phyloP scores from a whole-genome alignment of 2,329 filamentous ascomycete species.

The Exophiala viscosa region DNA sequence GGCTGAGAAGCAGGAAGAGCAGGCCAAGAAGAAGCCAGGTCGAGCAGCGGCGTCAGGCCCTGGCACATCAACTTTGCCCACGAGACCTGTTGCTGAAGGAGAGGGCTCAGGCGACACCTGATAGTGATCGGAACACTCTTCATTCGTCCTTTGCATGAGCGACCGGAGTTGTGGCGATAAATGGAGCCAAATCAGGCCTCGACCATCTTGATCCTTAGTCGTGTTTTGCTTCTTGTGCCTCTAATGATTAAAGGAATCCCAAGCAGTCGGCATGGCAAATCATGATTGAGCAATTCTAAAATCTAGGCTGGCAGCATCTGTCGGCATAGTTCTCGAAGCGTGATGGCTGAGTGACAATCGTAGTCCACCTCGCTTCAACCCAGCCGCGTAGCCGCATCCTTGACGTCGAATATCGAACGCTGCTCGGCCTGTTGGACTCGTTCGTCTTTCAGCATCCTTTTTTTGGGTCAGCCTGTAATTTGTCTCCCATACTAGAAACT shows the following conservation, averaged over 20 bases:
- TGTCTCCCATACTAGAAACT: neutral
- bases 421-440: slow-evolving; percentile 60
- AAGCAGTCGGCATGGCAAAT: too few relatives aligned
- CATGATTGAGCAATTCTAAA: too few relatives aligned
- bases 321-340: too few relatives aligned
- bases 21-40: slow-evolving; percentile 90
- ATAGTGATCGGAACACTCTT: neutral
- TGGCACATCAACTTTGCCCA: slow-evolving; percentile 65
- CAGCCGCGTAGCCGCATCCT: slow-evolving; percentile 69
- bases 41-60: slow-evolving; percentile 41
- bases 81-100: slow-evolving; percentile 48
- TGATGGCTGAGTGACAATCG: too few relatives aligned
- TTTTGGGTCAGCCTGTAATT: neutral
- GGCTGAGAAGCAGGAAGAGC: slow-evolving; percentile 98
- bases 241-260: neutral
- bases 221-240: neutral
- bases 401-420: slow-evolving; percentile 71
- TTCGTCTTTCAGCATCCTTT: slow-evolving; percentile 85
- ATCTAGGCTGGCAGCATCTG: too few relatives aligned
- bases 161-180: slow-evolving; percentile 23
- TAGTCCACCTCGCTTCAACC: slow-evolving; percentile 49
- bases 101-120: slow-evolving; percentile 30
- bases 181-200: slow-evolving; percentile 9
- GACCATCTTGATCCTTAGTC: neutral
- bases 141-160: slow-evolving; percentile 24